Evolutionary conservation across 345 rosid species (phyloP), one percentile per base, ranked within the genome.

Genomic region (Garcia nutans): DNA sequence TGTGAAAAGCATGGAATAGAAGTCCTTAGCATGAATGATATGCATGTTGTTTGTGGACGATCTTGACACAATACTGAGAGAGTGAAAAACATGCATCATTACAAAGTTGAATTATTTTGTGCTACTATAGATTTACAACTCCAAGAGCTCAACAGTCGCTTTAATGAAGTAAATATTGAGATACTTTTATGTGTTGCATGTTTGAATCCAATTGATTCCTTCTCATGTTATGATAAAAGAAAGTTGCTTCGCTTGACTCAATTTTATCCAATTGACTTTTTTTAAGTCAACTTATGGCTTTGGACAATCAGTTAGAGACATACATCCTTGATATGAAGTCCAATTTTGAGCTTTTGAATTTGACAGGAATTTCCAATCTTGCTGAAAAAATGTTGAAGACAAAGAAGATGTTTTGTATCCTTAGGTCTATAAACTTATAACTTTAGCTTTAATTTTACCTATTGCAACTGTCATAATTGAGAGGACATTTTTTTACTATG

Each of bases 131-230:
- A n/a, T n/a, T n/a, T n/a, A n/a, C n/a, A n/a, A n/a, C n/a, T n/a
- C n/a, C n/a, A n/a, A n/a, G n/a, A n/a, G n/a, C n/a, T n/a, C n/a
- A n/a, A n/a, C n/a, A n/a, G n/a, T n/a, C n/a, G 54, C 1, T 74
- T 50, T 50, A 54, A 45, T 62, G 62, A 74, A 6, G 45, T 49
- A 28, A 74, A 26, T 31, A 62, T 4, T 0, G 1, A 64, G 33
- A 49, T 64, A 12, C 60, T 62, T 49, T 15, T 64, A 12, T 74
- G 61, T 74, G 0, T 74, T 66, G 26, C 61, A 24, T 64, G 70
- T 12, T 65, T 65, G 49, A 65, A 22, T 5, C 65, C 42, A 61
- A 26, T 3, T 24, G 19, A 61, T 61, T 37, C 42, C 3, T 37
- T 15, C 7, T 10, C 66, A 15, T 23, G 23, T 60, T 60, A 31